Base-by-base conservation (phyloP, 768 basidiomycete species). In the Mycena rosella region DNA sequence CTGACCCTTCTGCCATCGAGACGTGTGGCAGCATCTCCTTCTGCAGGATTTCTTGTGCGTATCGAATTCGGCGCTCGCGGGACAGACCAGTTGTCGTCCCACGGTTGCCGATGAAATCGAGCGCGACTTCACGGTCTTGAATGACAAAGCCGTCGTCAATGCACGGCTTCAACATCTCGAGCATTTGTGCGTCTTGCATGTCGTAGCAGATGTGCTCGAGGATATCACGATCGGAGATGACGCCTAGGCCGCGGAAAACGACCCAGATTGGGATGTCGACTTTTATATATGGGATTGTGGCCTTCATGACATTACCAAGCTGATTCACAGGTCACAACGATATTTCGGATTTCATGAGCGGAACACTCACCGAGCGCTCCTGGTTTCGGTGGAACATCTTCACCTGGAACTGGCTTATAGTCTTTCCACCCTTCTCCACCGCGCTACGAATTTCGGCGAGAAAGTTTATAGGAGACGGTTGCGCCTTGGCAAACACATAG, bases 1-100 rank as follows among this genome's bases (percentile, higher is more conserved):
- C 95, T 8, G 95, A 96, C 6, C 96, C 96, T 78, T 97, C 96
- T 1, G 91, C 88, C 91, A 96, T 96, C 3, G 96, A 96, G 26
- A 99, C 92, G 74, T 99, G 98, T 0, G 98, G 98, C 49, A 99
- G 78, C 93, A 99, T 96, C 82, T 99, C 97, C 81, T 98, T 99
- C 81, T 99, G 96, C 63, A 99, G 76, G 74, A 99, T 98, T 78
- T 99, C 98, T 76, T 96, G 95, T 0, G 98, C 98, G 74, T 98
- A 98, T 56, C 96, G 91, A 61, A 98, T 91, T 79, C 96, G 95
- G 62, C 94, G 91, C 74, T 98, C 96, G 52, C 93, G 89, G 36
- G 94, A 94, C 57, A 98, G 88, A 77, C 95, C 95, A 2, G 94
- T 94, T 0, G 96, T 95, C 18, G 96, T 96, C 52, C 96, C 97